These are phyloP conservation scores for Teratosphaeria epicoccoides DNA, from an alignment of 2,329 filamentous ascomycete genomes.

Conservation along the genomic window DNA sequence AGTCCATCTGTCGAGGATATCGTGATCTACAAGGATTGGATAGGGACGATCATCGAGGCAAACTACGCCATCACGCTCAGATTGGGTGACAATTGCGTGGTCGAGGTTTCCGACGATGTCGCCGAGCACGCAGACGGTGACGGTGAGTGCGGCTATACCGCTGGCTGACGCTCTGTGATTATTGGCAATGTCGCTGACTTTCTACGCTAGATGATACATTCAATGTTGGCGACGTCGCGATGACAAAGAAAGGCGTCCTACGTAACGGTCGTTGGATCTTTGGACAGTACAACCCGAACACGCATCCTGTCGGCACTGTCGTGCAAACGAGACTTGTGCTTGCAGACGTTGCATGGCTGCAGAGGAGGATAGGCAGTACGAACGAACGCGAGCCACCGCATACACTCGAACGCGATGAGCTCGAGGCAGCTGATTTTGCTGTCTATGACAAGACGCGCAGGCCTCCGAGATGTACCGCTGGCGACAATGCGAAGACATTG, in stretches of 20 bases:
- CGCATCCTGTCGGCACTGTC: slow-evolving; percentile 41
- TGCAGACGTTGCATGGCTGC: slow-evolving; percentile 44
- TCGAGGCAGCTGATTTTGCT: slow-evolving; percentile 32
- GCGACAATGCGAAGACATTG: slow-evolving; percentile 11
- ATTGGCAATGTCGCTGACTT: background rate
- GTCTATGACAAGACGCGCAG: slow-evolving; percentile 32
- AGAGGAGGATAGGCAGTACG: slow-evolving; percentile 24
- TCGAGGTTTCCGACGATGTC: slow-evolving; percentile 39
- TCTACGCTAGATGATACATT: slow-evolving; percentile 18
- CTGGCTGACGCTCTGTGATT: no score
- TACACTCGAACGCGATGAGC: slow-evolving; percentile 25
- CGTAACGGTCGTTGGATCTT: slow-evolving; percentile 43
- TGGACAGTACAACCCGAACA: slow-evolving; percentile 41
- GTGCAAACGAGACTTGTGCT: slow-evolving; percentile 38
- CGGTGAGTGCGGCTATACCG: background rate
- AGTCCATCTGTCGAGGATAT: slow-evolving; percentile 40
- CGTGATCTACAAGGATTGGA: slow-evolving; percentile 45
- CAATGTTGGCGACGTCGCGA: slow-evolving; percentile 39
- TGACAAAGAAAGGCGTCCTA: slow-evolving; percentile 43
- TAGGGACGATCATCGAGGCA: slow-evolving; percentile 43
- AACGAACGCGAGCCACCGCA: slow-evolving; percentile 16
- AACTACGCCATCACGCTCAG: slow-evolving; percentile 41
- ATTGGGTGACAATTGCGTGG: slow-evolving; percentile 43
- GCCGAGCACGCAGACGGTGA: slow-evolving; percentile 24
- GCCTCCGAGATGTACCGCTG: slow-evolving; percentile 5